Percentiles rank a stretch among this genome's conserved stretches.
phyloP scores from a whole-genome alignment of 2,329 filamentous ascomycete species.

The Annulohypoxylon truncatum region DNA sequence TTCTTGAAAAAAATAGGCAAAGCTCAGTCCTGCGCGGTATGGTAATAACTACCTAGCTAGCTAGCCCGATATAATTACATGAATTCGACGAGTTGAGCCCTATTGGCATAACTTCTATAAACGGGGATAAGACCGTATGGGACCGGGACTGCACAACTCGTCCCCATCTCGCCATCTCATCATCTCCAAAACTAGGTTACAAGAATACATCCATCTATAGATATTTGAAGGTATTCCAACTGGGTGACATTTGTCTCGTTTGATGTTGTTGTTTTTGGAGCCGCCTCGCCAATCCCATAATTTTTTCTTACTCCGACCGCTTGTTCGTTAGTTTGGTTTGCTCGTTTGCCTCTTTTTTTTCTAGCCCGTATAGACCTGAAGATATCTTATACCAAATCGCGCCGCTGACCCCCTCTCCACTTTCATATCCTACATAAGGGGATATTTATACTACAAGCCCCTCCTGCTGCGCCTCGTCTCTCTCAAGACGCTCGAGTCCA shows the following conservation, averaged over 20 bases:
- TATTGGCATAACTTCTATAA: neutral
- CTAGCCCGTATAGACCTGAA: constrained; percentile 8
- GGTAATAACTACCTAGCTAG: neutral
- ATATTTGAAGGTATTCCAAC: constrained; percentile 7
- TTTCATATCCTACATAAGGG: neutral
- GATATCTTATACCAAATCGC: neutral
- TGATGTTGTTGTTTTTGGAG: neutral
- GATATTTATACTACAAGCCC: constrained; percentile 45
- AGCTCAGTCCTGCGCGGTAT: neutral
- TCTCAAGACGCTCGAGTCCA: constrained; percentile 66
- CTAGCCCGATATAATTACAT: constrained; percentile 4
- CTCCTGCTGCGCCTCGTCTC: constrained; percentile 65
- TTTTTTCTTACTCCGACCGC: neutral
- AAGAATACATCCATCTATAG: neutral
- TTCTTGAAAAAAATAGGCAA: neutral
- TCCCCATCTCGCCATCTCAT: neutral
- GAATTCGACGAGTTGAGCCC: neutral
- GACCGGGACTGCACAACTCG: neutral
- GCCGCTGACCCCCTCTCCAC: neutral
- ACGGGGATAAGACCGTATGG: neutral
- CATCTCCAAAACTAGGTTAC: constrained; percentile 1
- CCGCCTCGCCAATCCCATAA: constrained; percentile 10
- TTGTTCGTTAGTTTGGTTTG: constrained; percentile 13
- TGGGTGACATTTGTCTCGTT: neutral
- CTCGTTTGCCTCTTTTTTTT: neutral